Base-by-base conservation (phyloP, 169 alveolate genomes). In the Plasmodium fragile region DNA sequence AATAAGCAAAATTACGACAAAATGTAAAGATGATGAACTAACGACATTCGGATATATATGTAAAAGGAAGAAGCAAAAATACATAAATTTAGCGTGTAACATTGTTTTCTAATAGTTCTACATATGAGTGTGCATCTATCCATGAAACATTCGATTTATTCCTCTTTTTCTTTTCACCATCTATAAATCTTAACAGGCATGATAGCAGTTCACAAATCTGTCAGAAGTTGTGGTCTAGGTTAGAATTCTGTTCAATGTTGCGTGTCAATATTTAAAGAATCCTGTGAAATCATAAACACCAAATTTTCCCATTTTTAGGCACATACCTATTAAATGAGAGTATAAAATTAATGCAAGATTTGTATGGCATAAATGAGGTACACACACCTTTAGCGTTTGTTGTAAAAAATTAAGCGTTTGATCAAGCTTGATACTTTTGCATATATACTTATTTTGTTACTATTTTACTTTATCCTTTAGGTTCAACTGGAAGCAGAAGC, bases 401-500 rank as follows among this genome's bases (percentile, higher is more conserved):
- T 39, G 53, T 13, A 82, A 36, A 83, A 71, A 53, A 39, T 30
- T n/a, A 41, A 81, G 36, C 18, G 36, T 84, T 84, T 45, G 72
- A 71, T 71, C 16, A 41, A 41, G 30, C 79, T 52, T 41, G 7
- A 72, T 43, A 72, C 5, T 65, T 73, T 41, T 49, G 39, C 52
- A 75, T n/a, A 89, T 45, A 83, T 59, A 83, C 45, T 53, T 41
- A 11, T 89, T 89, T 89, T 73, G 10, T 30, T 84, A 22, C 53
- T 18, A 69, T 83, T 69, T 16, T 83, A 32, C 49, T 55, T 55
- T 53, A 55, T 52, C 34, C 71, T 11, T 89, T 77, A 89, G 94
- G 89, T 89, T 89, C 90, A 89, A 28, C 94, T 89, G 69, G 94
- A 89, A 32, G 94, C 94, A 55, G 94, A 89, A 55, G 94, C 94